phyloP scores from a whole-genome alignment of 2,329 filamentous ascomycete species.

The Aspergillus flavus region DNA sequence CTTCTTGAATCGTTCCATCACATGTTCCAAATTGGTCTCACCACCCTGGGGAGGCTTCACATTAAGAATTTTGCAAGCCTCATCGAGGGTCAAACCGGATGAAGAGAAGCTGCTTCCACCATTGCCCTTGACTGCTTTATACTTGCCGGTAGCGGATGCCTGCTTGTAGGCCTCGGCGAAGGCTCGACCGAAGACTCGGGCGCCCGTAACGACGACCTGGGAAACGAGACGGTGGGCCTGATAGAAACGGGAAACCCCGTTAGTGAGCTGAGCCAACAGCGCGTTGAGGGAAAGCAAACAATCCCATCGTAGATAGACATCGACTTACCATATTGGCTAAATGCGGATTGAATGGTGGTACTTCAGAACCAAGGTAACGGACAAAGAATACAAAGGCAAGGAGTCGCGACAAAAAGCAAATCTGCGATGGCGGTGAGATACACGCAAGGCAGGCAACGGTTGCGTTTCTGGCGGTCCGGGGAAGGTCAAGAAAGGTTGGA shows the following conservation, averaged over 20 bases:
- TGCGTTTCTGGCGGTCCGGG: background rate
- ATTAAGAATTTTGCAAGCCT: conserved; percentile 96
- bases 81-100: conserved; percentile 84
- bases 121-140: conserved; percentile 68
- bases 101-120: conserved; percentile 57
- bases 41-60: conserved; percentile 84
- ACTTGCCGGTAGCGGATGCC: conserved; percentile 82
- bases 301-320: background rate
- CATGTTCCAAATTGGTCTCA: conserved; percentile 74
- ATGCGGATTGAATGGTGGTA: background rate
- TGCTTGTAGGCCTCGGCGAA: conserved; percentile 95
- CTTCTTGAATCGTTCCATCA: conserved; percentile 87
- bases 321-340: conserved; percentile 28
- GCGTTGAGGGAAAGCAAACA: background rate
- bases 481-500: conserved; percentile 6
- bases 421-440: background rate
- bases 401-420: background rate
- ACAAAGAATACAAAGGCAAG: background rate
- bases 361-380: background rate
- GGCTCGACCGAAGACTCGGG: conserved; percentile 87
- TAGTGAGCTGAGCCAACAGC: background rate
- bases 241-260: background rate
- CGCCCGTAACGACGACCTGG: conserved; percentile 87
- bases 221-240: conserved; percentile 94
- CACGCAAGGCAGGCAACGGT: background rate